Evolutionary conservation across 1,139 yeast genomes (phyloP).

Genomic region (Pichia norvegensis): DNA sequence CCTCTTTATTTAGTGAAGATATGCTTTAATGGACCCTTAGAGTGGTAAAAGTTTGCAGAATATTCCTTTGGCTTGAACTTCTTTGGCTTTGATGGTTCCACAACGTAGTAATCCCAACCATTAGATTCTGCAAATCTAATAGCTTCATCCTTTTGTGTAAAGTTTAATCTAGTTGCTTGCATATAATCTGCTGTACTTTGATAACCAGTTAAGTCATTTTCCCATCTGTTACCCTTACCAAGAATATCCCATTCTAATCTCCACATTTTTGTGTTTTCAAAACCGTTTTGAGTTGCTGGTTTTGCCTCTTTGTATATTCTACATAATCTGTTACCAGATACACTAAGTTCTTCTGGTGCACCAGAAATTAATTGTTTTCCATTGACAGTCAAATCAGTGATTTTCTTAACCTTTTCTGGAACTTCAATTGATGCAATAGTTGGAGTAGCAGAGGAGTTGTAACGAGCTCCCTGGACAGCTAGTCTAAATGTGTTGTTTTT

Average conservation of each 20-base stretch:
- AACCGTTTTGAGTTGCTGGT: slow-evolving; percentile 76
- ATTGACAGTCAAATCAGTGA: slow-evolving; percentile 21
- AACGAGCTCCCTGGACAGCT: slow-evolving; percentile 5
- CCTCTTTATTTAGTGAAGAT: slow-evolving; percentile 64
- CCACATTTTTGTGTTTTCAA: slow-evolving; percentile 53
- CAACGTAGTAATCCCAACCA: slow-evolving; percentile 79
- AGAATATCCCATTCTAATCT: slow-evolving; percentile 78
- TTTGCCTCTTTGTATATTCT: slow-evolving; percentile 73
- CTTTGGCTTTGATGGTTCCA: slow-evolving; percentile 64
- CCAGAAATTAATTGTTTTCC: slow-evolving; percentile 65
- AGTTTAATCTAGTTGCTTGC: slow-evolving; percentile 79
- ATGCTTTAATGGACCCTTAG: slow-evolving; percentile 67
- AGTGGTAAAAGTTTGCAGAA: slow-evolving; percentile 63
- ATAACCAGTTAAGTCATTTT: slow-evolving; percentile 82
- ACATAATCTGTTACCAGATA: slow-evolving; percentile 51
- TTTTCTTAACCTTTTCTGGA: slow-evolving; percentile 16
- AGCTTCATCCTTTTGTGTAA: slow-evolving; percentile 71
- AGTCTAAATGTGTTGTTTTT: slow-evolving; percentile 2
- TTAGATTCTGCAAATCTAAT: slow-evolving; percentile 74
- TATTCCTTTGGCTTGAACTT: slow-evolving; percentile 72
- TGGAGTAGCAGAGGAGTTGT: slow-evolving; percentile 13
- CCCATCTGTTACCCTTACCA: slow-evolving; percentile 80
- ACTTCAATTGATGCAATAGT: slow-evolving; percentile 13
- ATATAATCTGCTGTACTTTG: slow-evolving; percentile 75
- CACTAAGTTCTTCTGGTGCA: slow-evolving; percentile 61